These are phyloP conservation scores for Taxawa tesnikishii DNA, from an alignment of 2,329 filamentous ascomycete species.

Conservation along the genomic window DNA sequence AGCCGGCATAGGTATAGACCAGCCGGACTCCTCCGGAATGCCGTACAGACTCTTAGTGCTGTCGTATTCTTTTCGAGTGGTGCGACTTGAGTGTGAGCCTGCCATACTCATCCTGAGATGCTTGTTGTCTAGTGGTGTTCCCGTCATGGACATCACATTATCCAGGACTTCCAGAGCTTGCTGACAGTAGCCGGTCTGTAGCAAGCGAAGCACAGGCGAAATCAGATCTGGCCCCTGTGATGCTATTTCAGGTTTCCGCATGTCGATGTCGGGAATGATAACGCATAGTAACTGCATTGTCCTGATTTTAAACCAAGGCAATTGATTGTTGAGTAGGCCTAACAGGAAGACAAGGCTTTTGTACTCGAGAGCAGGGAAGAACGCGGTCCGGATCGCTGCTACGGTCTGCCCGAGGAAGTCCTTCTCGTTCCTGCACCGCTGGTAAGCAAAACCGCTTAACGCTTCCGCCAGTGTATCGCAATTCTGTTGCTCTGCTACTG, in stretches of 20 bases:
- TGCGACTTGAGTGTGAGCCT: conserved; percentile 63
- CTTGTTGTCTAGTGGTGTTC: conserved; percentile 77
- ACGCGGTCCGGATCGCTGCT: conserved; percentile 61
- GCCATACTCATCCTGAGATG: conserved; percentile 98
- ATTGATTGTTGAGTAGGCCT: conserved; percentile 78
- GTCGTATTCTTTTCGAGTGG: conserved; percentile 87
- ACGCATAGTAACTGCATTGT: conserved; percentile 82
- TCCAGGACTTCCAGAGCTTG: conserved; percentile 86
- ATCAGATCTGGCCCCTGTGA: conserved; percentile 90
- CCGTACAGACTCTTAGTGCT: conserved; percentile 90
- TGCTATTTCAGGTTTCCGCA: conserved; percentile 81
- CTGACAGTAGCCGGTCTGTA: conserved; percentile 90
- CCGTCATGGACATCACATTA: conserved; percentile 88
- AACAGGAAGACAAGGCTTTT: conserved; percentile 80
- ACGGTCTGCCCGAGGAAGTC: conserved; percentile 70
- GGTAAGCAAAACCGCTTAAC: conserved; percentile 57
- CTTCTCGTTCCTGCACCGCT: conserved; percentile 52
- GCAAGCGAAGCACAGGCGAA: conserved; percentile 73
- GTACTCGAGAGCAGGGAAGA: conserved; percentile 73
- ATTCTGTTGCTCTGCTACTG: conserved; percentile 61
- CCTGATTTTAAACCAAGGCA: conserved; percentile 82
- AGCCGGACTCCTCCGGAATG: conserved; percentile 88
- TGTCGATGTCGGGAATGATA: conserved; percentile 80
- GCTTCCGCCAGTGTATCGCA: conserved; percentile 55
- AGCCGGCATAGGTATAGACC: conserved; percentile 89